Percentiles rank a stretch among this genome's conserved stretches.
These are phyloP conservation scores for Cicer cuneatum DNA, from an alignment of 306 rosid species.

Conservation along the genomic window DNA sequence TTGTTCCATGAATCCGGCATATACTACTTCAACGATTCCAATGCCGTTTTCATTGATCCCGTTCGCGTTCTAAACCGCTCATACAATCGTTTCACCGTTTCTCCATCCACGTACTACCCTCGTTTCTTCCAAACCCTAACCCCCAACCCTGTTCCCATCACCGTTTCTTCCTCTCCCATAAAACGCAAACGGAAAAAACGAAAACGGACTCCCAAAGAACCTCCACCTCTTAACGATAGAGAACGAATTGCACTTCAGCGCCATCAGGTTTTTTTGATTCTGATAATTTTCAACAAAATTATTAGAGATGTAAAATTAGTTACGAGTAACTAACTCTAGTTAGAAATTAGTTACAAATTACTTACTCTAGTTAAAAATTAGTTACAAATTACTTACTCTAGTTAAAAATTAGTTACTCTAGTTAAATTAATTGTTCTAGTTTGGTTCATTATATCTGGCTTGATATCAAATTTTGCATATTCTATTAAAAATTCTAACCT, in stretches of 20 bases:
- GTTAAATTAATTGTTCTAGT: too few relatives aligned
- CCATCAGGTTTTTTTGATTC: conserved; percentile 58
- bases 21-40: conserved; percentile 55
- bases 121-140: conserved; percentile 63
- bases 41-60: conserved; percentile 72
- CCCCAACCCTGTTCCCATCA: conserved; percentile 30
- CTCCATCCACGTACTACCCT: conserved; percentile 68
- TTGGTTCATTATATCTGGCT: too few relatives aligned
- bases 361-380: too few relatives aligned
- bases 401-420: too few relatives aligned
- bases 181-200: conserved; percentile 75
- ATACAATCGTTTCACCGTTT: conserved; percentile 67
- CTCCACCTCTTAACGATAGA: conserved; percentile 65
- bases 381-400: too few relatives aligned
- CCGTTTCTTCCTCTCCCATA: conserved; percentile 42
- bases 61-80: conserved; percentile 76
- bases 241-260: conserved; percentile 77
- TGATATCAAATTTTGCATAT: too few relatives aligned
- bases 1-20: conserved; percentile 62
- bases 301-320: too few relatives aligned
- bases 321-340: too few relatives aligned
- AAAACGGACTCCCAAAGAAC: conserved; percentile 57
- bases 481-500: neutral
- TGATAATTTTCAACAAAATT: neutral
- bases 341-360: too few relatives aligned